Evolutionary conservation across 768 basidiomycete species (phyloP), one percentile per base, ranked within the genome.

Genomic region (Royoungia palumana): DNA sequence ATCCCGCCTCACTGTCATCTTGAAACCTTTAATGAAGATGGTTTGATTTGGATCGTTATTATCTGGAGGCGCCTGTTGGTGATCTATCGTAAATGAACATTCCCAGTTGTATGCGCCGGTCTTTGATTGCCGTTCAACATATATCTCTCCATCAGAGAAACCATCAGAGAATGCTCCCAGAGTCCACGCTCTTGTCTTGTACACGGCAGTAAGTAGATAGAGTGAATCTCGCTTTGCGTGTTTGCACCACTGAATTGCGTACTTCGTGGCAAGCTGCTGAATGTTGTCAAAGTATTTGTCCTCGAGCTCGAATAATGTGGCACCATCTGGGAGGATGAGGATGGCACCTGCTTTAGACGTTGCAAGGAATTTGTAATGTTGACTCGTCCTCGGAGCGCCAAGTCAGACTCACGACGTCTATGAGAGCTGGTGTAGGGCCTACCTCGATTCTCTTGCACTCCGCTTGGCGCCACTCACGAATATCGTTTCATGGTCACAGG

Each of bases 321-420:
- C 59, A 9, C 65, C 70, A 9, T 62, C 49, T 6, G 69, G 67
- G 38, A 70, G 58, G 6, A 62, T 44, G 0, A 70, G 49, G 11
- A 68, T 49, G 12, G 70, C 63, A 9, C 62, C 67, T 50, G 61
- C 56, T 13, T 30, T 11, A 10, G 49, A 24, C 3, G 35, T 41
- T 3, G 44, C 19, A 21, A 19, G 36, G 22, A 50, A 54, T 25
- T 50, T 21, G 30, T 27, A 49, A n/a, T 14, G 14, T 16, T 30
- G 35, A 20, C 19, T 44, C 21, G 20, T 6, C 32, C 46, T 41
- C 25, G 17, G 11, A 36, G 16, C 17, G 12, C 17, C 8, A 14
- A 30, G 32, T 32, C 32, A 32, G 32, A 16, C 32, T 16, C 6
- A 16, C 6, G 32, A 4, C 13, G 32, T 32, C 32, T 16, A 16